A percentile compares a stretch with the other conserved stretches of the same genome.
Evolutionary conservation across 169 alveolate species (phyloP).

Genomic region (Miamiensis avidus): DNA sequence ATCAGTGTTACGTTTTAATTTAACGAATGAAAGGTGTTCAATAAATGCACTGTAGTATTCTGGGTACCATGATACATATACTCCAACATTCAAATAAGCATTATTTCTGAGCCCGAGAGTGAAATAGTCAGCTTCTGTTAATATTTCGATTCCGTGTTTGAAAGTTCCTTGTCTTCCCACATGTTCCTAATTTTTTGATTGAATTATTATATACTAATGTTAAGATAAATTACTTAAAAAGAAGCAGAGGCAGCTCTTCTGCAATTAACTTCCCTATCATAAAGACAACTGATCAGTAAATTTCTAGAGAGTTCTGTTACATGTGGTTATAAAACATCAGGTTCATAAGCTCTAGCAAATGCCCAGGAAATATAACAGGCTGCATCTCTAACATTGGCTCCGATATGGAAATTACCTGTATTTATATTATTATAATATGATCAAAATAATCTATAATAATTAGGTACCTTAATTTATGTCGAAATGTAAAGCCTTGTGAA

Average conservation of each 20-base stretch:
- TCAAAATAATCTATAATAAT: conserved; percentile 6
- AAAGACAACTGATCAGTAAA: conserved; percentile 66
- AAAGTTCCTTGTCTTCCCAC: conserved; percentile 82
- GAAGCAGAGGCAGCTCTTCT: conserved; percentile 90
- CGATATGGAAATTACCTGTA: conserved; percentile 62
- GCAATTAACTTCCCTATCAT: conserved; percentile 87
- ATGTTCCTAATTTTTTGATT: too few species aligned
- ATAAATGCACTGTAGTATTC: conserved; percentile 71
- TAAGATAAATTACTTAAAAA: conserved; percentile 70
- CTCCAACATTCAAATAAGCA: conserved; percentile 78
- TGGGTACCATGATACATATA: conserved; percentile 74
- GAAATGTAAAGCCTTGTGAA: conserved; percentile 75
- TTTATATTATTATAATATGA: conserved; percentile 5
- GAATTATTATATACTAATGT: too few species aligned
- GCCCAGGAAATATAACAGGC: conserved; percentile 89
- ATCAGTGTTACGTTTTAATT: conserved; percentile 39
- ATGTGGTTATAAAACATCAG: conserved; percentile 75
- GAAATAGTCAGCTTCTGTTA: conserved; percentile 88
- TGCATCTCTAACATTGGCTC: conserved; percentile 87
- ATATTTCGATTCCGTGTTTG: conserved; percentile 86
- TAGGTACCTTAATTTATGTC: conserved; percentile 65
- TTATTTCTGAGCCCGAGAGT: conserved; percentile 79
- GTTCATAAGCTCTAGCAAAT: conserved; percentile 84
- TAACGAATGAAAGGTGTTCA: conserved; percentile 73
- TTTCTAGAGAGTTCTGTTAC: conserved; percentile 66